Conservation (phyloP, 306 rosid genomes). For the Cicer chorassanicum region DNA sequence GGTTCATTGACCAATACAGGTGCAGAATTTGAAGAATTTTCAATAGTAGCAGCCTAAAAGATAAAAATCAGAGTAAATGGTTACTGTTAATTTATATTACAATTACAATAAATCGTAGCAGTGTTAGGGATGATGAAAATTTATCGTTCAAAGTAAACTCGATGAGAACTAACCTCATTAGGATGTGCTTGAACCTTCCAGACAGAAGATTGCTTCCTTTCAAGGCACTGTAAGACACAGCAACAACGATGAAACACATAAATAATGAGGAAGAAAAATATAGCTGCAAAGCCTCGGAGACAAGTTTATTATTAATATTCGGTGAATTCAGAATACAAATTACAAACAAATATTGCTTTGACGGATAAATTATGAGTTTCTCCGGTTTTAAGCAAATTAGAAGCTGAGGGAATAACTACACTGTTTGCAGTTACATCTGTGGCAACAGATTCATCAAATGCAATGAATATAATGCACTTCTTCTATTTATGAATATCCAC, state of each 20-base stretch:
- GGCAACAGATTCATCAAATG: not conserved
- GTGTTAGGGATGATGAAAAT: constrained; percentile 23
- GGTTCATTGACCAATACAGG: constrained; percentile 54
- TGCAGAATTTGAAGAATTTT: constrained; percentile 68
- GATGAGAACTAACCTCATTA: constrained; percentile 50
- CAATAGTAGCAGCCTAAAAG: constrained; percentile 55
- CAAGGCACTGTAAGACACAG: constrained; percentile 56
- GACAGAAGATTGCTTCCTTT: constrained; percentile 52
- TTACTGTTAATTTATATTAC: constrained; percentile 16
- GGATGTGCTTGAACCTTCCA: constrained; percentile 58
- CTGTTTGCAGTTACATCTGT: not conserved
- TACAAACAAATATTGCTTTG: not conserved
- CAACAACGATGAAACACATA: constrained; percentile 28
- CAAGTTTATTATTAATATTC: not conserved
- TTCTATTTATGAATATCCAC: not conserved
- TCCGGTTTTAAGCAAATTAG: not conserved
- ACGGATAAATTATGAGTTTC: not conserved
- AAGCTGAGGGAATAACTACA: not conserved
- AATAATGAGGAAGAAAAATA: constrained; percentile 31
- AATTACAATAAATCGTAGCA: constrained; percentile 9
- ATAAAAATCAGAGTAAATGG: constrained; percentile 17
- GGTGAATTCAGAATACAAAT: not conserved
- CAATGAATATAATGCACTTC: constrained; percentile 10
- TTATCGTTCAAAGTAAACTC: constrained; percentile 19
- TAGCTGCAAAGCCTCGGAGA: not conserved